A percentile compares a stretch with the other conserved stretches of the same genome.
These are phyloP conservation scores for Blastomyces emzantsi DNA, from an alignment of 2,329 filamentous ascomycete genomes.

Conservation along the genomic window DNA sequence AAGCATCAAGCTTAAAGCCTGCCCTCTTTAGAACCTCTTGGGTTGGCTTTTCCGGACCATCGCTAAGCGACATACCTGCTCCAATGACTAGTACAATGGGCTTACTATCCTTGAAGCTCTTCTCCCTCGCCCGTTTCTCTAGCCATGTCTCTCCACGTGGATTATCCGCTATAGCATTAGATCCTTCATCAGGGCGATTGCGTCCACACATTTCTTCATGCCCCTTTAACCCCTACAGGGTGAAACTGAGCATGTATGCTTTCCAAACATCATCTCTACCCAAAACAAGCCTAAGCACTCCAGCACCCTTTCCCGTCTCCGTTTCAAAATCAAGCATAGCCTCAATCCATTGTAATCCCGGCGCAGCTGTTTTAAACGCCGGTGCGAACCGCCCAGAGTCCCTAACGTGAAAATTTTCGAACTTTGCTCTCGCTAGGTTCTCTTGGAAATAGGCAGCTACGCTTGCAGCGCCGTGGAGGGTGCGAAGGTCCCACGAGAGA, in stretches of 20 bases:
- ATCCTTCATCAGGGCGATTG: slow-evolving; percentile 28
- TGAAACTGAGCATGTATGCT: slow-evolving; percentile 33
- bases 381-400: slow-evolving; percentile 28
- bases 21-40: slow-evolving; percentile 40
- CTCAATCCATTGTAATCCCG: slow-evolving; percentile 28
- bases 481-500: slow-evolving; percentile 34
- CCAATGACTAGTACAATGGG: slow-evolving; percentile 36
- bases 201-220: slow-evolving; percentile 28
- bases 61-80: slow-evolving; percentile 31
- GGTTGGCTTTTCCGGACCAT: slow-evolving; percentile 33
- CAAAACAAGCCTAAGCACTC: slow-evolving; percentile 30
- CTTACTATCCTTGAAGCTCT: slow-evolving; percentile 30
- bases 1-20: slow-evolving; percentile 39
- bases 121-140: slow-evolving; percentile 26
- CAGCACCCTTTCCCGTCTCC: slow-evolving; percentile 28
- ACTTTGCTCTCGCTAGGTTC: slow-evolving; percentile 21
- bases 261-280: slow-evolving; percentile 25
- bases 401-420: slow-evolving; percentile 27
- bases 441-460: slow-evolving; percentile 27
- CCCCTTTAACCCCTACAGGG: slow-evolving; percentile 29
- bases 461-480: slow-evolving; percentile 24
- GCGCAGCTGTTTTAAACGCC: slow-evolving; percentile 21
- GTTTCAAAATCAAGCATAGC: slow-evolving; percentile 36
- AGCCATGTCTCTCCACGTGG: slow-evolving; percentile 30
- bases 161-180: slow-evolving; percentile 28